phyloP scores from a whole-genome alignment of 768 basidiomycete genomes.

The Auricularia auricula-judae region DNA sequence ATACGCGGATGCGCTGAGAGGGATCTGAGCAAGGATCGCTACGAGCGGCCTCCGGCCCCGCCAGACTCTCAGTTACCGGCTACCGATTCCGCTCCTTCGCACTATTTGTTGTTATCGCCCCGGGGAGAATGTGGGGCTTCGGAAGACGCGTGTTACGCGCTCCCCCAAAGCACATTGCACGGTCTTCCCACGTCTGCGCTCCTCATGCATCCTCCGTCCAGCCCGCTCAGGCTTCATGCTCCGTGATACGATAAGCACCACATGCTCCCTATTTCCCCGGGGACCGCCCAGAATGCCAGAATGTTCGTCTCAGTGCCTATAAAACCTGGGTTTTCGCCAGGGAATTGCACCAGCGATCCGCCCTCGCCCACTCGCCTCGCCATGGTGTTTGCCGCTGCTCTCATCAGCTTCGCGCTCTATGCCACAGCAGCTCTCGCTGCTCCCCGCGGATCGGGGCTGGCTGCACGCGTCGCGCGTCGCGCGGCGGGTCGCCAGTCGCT shows the following conservation, averaged over 20 bases:
- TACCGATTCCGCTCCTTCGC: too few species aligned
- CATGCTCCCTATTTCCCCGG: neutral
- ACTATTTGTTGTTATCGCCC: too few species aligned
- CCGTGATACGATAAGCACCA: neutral
- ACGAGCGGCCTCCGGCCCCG: too few species aligned
- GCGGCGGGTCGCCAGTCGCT: conserved; percentile 9
- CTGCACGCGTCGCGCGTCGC: conserved; percentile 14
- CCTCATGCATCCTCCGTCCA: neutral
- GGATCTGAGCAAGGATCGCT: too few species aligned
- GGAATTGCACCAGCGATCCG: neutral
- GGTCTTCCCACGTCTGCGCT: neutral
- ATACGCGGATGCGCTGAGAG: too few species aligned
- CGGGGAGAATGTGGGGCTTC: too few species aligned
- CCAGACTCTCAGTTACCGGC: too few species aligned
- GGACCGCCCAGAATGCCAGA: neutral
- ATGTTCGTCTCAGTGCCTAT: neutral
- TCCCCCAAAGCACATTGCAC: neutral
- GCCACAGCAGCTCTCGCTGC: conserved; percentile 15
- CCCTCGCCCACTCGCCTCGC: neutral
- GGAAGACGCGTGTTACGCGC: neutral
- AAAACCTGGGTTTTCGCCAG: neutral
- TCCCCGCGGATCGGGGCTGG: conserved; percentile 12
- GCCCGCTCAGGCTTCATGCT: neutral
- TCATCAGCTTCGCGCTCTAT: conserved; percentile 14
- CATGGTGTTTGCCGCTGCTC: conserved; percentile 13